Evolutionary conservation across 176 grass and related monocot species (phyloP), one percentile per base, ranked within the genome.

Genomic region (Cenchrus fungigraminus): DNA sequence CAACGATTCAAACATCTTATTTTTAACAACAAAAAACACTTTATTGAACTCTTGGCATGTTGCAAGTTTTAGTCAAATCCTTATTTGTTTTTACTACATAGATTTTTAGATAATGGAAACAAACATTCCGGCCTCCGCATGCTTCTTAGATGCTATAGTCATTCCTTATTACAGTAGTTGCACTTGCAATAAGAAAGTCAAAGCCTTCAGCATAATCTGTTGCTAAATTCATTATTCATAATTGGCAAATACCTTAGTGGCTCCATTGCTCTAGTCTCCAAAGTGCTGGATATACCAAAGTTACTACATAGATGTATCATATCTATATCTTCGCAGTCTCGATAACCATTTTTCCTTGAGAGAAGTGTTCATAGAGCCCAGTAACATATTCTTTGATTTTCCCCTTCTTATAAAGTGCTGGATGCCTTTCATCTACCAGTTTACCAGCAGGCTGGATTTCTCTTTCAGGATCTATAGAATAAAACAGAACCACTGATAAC

Each of bases 401-500:
- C 58, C 87, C 72, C 46, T 77, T 80, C 20, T 44, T 91, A 55
- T 92, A 95, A 17, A 71, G 60, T 1, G 74, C 31, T 16, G 83
- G 90, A 6, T 16, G 65, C 3, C 52, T 82, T 9, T 88, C 83
- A 79, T 86, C 61, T 45, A 92, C 43, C 20, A 95, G 73, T 25
- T 80, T 61, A 46, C 51, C 16, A 2, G 73, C 82, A 0, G 93
- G 86, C 45, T 55, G 65, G 19, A 95, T 74, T 9, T 87, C 49
- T 31, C 54, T 69, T 12, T 95, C 90, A 3, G 76, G 85, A n/a
- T 92, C 83, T 6, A 81, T 42, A 0, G 80, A 77, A 31, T 86
- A 90, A 72, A 95, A 95, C 61, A 91, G 50, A 5, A 45, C 90
- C 46, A 88, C 1, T 1, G 88, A 95, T 15, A 92, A 9, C 75